Percentiles rank a stretch among this genome's conserved stretches.
These are phyloP conservation scores for Dryas octopetala DNA, from an alignment of 306 rosid species.

Conservation along the genomic window DNA sequence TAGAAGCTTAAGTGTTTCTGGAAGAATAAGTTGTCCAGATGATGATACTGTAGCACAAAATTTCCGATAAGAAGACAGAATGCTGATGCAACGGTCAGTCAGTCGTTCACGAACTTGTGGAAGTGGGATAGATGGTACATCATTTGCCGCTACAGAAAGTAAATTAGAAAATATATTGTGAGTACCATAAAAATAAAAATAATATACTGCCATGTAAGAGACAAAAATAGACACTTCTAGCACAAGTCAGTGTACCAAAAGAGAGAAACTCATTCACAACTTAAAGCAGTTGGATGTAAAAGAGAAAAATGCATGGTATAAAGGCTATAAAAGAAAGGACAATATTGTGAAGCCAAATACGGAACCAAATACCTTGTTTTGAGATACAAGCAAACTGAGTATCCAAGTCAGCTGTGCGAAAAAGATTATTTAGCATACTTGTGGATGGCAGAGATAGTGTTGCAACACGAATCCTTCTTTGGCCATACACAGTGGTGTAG, in stretches of 20 bases:
- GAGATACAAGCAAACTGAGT: conserved; percentile 81
- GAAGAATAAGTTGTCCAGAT: conserved; percentile 87
- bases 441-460: conserved; percentile 79
- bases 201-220: not conserved
- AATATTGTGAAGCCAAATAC: not conserved
- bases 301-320: not conserved
- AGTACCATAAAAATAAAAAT: not conserved
- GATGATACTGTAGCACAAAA: conserved; percentile 86
- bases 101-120: conserved; percentile 75
- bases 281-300: not conserved
- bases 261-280: not conserved
- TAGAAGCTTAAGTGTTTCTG: conserved; percentile 86
- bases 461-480: conserved; percentile 79
- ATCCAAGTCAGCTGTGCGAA: conserved; percentile 89
- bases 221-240: not conserved
- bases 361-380: conserved; percentile 65
- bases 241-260: not conserved
- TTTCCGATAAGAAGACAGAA: conserved; percentile 75
- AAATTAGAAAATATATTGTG: not conserved
- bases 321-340: not conserved
- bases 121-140: conserved; percentile 69
- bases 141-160: conserved; percentile 58
- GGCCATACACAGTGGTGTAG: conserved; percentile 81
- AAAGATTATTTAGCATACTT: conserved; percentile 75
- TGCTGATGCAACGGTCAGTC: conserved; percentile 62